Percentiles rank a stretch among this genome's conserved stretches.
Conservation (phyloP, 2,329 filamentous ascomycete genomes). For the Epichloe sp. region DNA sequence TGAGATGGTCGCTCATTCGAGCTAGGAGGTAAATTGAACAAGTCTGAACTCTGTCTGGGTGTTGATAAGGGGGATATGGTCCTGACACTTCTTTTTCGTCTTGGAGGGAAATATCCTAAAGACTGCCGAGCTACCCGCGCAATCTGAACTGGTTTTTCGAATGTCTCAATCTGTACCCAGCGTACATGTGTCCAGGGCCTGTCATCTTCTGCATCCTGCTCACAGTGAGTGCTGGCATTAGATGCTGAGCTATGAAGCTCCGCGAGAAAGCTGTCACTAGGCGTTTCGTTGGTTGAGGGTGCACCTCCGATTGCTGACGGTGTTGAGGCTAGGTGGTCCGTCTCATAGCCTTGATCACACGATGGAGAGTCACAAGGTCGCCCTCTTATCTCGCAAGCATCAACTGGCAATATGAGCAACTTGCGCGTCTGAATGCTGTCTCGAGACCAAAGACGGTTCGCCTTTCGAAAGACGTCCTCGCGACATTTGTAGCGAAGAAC, state of each 20-base stretch:
- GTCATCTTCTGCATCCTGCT: slow-evolving; percentile 35
- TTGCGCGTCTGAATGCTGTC: slow-evolving; percentile 80
- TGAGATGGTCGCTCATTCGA: slow-evolving; percentile 22
- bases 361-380: slow-evolving; percentile 46
- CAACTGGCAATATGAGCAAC: slow-evolving; percentile 72
- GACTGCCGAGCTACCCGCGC: slow-evolving; percentile 67
- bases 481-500: slow-evolving; percentile 83
- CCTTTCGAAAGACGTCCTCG: slow-evolving; percentile 67
- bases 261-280: slow-evolving; percentile 30
- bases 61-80: slow-evolving; percentile 54
- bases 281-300: slow-evolving; percentile 11
- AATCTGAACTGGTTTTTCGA: slow-evolving; percentile 63
- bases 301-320: slow-evolving; percentile 21
- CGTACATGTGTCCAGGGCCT: slow-evolving; percentile 73
- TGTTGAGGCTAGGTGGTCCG: slow-evolving; percentile 40
- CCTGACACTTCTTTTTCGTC: slow-evolving; percentile 69
- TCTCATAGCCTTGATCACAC: slow-evolving; percentile 23
- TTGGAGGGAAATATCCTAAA: slow-evolving; percentile 81
- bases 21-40: slow-evolving; percentile 31
- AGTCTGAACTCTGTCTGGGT: slow-evolving; percentile 51
- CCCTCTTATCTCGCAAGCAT: slow-evolving; percentile 76
- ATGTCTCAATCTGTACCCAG: slow-evolving; percentile 71
- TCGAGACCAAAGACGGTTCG: slow-evolving; percentile 89
- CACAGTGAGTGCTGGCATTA: slow-evolving; percentile 12
- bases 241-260: slow-evolving; percentile 17